These are phyloP conservation scores for Castanea sativa DNA, from an alignment of 306 rosid species.

Conservation along the genomic window DNA sequence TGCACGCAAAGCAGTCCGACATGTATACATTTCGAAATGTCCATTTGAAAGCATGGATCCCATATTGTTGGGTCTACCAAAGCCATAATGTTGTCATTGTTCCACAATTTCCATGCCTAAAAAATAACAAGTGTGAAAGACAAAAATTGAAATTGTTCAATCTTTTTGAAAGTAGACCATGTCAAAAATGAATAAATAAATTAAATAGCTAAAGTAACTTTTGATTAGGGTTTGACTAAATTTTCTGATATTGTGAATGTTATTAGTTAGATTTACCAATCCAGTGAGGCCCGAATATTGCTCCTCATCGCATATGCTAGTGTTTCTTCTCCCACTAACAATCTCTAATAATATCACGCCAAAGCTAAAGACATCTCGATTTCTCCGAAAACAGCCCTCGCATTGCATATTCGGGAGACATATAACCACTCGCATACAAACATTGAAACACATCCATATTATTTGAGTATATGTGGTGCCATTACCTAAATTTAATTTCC, in stretches of 20 bases:
- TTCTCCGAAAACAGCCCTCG: slow-evolving; percentile 19
- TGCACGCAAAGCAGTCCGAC: slow-evolving; percentile 34
- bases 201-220: too few relatives aligned
- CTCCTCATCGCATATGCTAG: background rate
- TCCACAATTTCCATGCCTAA: too few relatives aligned
- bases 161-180: too few relatives aligned
- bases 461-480: too few relatives aligned
- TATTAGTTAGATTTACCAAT: background rate
- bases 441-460: too few relatives aligned
- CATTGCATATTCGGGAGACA: slow-evolving; percentile 23
- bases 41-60: background rate
- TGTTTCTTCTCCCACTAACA: slow-evolving; percentile 7
- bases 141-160: too few relatives aligned
- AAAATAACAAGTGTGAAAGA: too few relatives aligned
- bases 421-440: slow-evolving; percentile 24
- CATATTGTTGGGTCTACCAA: too few relatives aligned
- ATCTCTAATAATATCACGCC: slow-evolving; percentile 9
- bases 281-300: background rate
- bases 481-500: background rate
- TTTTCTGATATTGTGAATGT: too few relatives aligned
- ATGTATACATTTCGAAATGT: slow-evolving; percentile 27
- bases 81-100: too few relatives aligned
- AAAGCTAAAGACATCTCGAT: slow-evolving; percentile 27
- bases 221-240: too few relatives aligned
- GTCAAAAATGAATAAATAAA: too few relatives aligned